These are phyloP conservation scores for Neofusicoccum laricinum DNA, from an alignment of 2,329 filamentous ascomycete genomes.

Conservation along the genomic window DNA sequence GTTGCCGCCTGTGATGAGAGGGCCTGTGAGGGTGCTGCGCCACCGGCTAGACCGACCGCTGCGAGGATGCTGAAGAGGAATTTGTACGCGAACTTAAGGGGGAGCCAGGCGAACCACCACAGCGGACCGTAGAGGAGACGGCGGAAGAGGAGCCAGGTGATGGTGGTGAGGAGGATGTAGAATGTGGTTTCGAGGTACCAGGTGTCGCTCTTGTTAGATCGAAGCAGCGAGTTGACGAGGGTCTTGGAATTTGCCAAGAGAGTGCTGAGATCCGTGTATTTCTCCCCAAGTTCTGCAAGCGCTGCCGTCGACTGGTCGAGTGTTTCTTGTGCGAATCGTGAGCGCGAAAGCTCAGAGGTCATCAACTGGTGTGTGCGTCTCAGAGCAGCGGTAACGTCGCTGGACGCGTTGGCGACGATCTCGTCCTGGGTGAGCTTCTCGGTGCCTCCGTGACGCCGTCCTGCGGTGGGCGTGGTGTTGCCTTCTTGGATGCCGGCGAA, in stretches of 20 bases:
- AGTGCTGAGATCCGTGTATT: slow-evolving; percentile 74
- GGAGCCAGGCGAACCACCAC: slow-evolving; percentile 86
- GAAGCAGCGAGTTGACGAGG: slow-evolving; percentile 74
- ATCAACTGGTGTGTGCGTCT: slow-evolving; percentile 84
- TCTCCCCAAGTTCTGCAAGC: slow-evolving; percentile 74
- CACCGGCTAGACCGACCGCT: slow-evolving; percentile 43
- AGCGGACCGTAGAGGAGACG: slow-evolving; percentile 82
- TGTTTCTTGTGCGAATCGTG: slow-evolving; percentile 86
- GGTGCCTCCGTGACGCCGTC: slow-evolving; percentile 33
- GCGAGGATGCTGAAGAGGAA: slow-evolving; percentile 54
- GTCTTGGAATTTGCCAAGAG: slow-evolving; percentile 72
- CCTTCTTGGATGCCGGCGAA: slow-evolving; percentile 61
- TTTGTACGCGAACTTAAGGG: slow-evolving; percentile 66
- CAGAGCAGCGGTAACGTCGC: slow-evolving; percentile 80
- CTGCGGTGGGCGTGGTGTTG: slow-evolving; percentile 32
- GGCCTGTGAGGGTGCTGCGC: slow-evolving; percentile 1
- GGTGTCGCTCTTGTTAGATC: slow-evolving; percentile 91
- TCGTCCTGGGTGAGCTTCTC: slow-evolving; percentile 67
- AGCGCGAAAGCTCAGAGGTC: slow-evolving; percentile 77
- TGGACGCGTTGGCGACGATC: slow-evolving; percentile 69
- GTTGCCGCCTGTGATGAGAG: slow-evolving; percentile 14
- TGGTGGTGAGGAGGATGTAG: slow-evolving; percentile 74
- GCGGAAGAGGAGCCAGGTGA: slow-evolving; percentile 82
- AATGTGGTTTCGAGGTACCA: slow-evolving; percentile 95
- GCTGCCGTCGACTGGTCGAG: slow-evolving; percentile 80